Base-by-base conservation (phyloP, 2,329 filamentous ascomycete genomes). In the Cladorrhinum sp. region DNA sequence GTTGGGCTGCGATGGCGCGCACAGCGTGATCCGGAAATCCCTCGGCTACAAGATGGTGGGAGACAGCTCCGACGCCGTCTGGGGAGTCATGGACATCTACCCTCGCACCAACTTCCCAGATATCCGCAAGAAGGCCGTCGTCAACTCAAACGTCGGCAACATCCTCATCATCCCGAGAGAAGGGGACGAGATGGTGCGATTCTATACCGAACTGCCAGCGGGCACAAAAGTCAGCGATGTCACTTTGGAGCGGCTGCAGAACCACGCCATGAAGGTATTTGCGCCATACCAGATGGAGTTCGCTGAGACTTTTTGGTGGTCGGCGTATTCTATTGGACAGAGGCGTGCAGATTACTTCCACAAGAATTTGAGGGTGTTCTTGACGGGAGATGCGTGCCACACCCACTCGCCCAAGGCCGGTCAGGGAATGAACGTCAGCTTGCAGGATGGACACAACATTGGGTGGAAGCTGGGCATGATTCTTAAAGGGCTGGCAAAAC, bases 341-440 rank as follows among this genome's bases (percentile, higher is more conserved):
- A 80, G 84, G 2, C 76, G 85, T 2, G 86, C 85, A 0, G 79
- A 83, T 46, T 74, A 76, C 46, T 89, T 88, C 72, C 80, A 85
- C 68, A 78, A 81, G 55, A 75, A 81, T 48, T 68, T 82, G 60
- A 79, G 82, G 1, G 80, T 87, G 2, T 88, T 88, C 65, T 72
- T 89, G 12, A 82, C 83, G 0, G 86, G 86, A 2, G 86, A 89
- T 66, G 85, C 86, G 2, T 86, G 84, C 66, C 86, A 89, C 67
- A 88, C 86, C 0, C 86, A 88, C 68, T 85, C 82, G 1, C 86
- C 86, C 4, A 88, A 88, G 71, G 85, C 85, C 0, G 86, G 86
- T 0, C 86, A 88, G 71, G 86, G 82, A 1, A 85, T 85, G 82
- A 85, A 85, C 55, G 80, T 83, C 30, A 77, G 79, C 14, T 71